phyloP scores from a whole-genome alignment of 495 filamentous ascomycete genomes.

The Penicillium flavigenum region DNA sequence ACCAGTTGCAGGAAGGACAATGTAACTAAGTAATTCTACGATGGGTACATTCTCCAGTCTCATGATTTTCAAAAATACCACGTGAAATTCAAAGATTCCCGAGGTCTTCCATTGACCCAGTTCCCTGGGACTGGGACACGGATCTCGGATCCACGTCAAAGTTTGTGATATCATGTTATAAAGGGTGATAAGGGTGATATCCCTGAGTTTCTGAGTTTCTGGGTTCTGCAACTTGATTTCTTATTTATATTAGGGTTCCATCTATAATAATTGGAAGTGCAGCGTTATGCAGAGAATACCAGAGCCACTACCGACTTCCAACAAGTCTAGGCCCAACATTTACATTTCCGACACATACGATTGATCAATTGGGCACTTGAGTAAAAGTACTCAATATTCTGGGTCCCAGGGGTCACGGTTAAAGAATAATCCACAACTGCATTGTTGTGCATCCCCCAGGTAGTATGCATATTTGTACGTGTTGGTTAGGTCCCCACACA shows the following conservation, averaged over 20 bases:
- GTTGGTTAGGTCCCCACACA: not conserved
- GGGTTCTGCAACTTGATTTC: not conserved
- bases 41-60: not conserved
- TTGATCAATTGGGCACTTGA: not conserved
- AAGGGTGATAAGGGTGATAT: constrained; percentile 11
- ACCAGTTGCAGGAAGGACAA: not conserved
- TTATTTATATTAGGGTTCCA: not conserved
- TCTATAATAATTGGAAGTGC: not conserved
- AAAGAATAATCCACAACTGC: not conserved
- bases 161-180: constrained; percentile 15
- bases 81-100: constrained; percentile 17
- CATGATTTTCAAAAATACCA: constrained; percentile 15
- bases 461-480: not conserved
- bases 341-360: not conserved
- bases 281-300: not conserved
- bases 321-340: not conserved
- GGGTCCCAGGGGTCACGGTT: not conserved
- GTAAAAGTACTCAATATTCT: not conserved
- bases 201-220: not conserved
- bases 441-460: not conserved
- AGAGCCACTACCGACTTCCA: not conserved
- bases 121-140: constrained; percentile 24
- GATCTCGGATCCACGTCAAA: constrained; percentile 32
- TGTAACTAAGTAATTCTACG: not conserved
- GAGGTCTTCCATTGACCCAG: constrained; percentile 13